phyloP scores from a whole-genome alignment of 2,329 filamentous ascomycete genomes.

The Diaporthe ilicicola region DNA sequence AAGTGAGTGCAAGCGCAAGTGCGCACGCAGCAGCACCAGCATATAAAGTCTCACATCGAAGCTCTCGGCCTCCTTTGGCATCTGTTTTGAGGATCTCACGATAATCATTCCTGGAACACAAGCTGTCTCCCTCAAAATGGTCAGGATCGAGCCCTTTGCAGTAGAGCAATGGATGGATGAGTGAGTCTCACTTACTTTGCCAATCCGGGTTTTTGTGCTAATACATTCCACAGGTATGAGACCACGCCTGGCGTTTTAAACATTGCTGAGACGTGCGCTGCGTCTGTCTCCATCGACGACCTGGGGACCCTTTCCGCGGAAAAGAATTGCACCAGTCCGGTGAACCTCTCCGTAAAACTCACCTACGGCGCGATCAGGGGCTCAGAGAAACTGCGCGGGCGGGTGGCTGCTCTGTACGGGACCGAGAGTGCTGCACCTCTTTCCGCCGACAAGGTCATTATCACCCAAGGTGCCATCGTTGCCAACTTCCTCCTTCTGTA shows the following conservation, averaged over 20 bases:
- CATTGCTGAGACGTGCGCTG: constrained; percentile 81
- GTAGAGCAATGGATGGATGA: constrained; percentile 77
- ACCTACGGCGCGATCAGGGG: constrained; percentile 80
- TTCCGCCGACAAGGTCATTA: constrained; percentile 70
- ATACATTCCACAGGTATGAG: constrained; percentile 54
- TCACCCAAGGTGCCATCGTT: constrained; percentile 81
- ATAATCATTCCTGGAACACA: neutral
- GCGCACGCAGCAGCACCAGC: neutral
- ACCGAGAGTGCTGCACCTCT: constrained; percentile 55
- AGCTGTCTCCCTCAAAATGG: constrained; percentile 41
- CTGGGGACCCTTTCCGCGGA: constrained; percentile 67
- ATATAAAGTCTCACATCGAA: neutral
- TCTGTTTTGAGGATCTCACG: neutral
- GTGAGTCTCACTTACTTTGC: neutral
- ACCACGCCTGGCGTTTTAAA: constrained; percentile 68
- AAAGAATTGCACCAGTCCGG: constrained; percentile 50
- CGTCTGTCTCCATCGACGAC: constrained; percentile 77
- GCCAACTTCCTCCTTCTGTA: constrained; percentile 88
- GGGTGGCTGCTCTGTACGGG: constrained; percentile 72
- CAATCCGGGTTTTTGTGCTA: neutral
- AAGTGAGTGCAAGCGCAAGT: neutral
- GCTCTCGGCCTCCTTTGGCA: neutral
- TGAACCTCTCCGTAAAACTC: constrained; percentile 66
- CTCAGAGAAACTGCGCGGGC: constrained; percentile 68
- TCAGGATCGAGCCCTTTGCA: constrained; percentile 67